A percentile compares a stretch with the other conserved stretches of the same genome.
These are phyloP conservation scores for Leishmania tarentolae DNA, from an alignment of 208 protist species.

Conservation along the genomic window DNA sequence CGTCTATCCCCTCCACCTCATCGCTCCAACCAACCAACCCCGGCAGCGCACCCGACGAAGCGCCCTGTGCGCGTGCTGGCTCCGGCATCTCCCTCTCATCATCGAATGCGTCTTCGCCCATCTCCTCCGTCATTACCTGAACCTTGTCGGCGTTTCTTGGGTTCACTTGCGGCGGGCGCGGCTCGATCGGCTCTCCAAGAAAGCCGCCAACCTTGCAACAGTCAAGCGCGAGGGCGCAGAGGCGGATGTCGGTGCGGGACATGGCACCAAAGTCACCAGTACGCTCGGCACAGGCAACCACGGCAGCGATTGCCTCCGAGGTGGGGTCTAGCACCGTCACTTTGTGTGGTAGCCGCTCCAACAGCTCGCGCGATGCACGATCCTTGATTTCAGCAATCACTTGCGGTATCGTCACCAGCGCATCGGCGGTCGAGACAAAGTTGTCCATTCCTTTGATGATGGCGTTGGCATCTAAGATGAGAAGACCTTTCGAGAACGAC, in stretches of 20 bases:
- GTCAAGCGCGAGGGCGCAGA: slow-evolving; percentile 86
- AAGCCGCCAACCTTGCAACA: slow-evolving; percentile 57
- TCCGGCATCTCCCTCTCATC: slow-evolving; percentile 41
- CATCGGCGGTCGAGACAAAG: slow-evolving; percentile 66
- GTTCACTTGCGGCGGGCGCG: slow-evolving; percentile 60
- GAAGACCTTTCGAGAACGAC: slow-evolving; percentile 62
- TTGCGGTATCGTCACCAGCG: slow-evolving; percentile 81
- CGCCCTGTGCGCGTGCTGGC: background rate
- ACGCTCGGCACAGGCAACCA: slow-evolving; percentile 75
- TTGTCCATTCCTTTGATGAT: slow-evolving; percentile 89
- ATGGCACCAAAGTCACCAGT: slow-evolving; percentile 92
- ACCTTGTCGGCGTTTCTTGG: slow-evolving; percentile 42
- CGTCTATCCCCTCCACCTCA: slow-evolving; percentile 13
- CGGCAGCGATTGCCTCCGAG: slow-evolving; percentile 47
- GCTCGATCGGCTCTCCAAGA: slow-evolving; percentile 57
- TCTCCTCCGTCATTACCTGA: slow-evolving; percentile 42
- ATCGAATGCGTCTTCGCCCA: slow-evolving; percentile 17
- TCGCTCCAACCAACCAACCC: slow-evolving; percentile 45
- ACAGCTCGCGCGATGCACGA: slow-evolving; percentile 56
- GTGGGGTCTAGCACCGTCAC: slow-evolving; percentile 78
- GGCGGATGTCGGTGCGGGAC: slow-evolving; percentile 89
- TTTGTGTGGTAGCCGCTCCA: slow-evolving; percentile 68
- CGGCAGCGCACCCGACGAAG: slow-evolving; percentile 12
- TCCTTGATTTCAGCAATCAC: slow-evolving; percentile 88
- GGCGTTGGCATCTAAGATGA: slow-evolving; percentile 88